Evolutionary conservation across 805 yeast species (phyloP).

Genomic region (Sugiyamaella smithiae): DNA sequence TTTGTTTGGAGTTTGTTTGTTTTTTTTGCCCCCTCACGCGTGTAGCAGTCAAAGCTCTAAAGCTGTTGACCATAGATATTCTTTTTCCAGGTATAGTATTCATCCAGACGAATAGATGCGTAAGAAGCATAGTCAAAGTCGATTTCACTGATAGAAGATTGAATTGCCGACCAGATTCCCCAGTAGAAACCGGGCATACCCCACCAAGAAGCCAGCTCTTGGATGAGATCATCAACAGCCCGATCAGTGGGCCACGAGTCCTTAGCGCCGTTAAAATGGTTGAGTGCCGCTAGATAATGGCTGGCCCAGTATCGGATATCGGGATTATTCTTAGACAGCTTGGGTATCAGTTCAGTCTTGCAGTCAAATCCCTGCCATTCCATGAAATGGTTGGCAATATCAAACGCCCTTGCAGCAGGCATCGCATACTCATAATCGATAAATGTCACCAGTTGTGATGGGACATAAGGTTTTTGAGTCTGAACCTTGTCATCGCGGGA

Average conservation of each 20-base stretch:
- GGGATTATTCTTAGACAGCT: constrained; percentile 43
- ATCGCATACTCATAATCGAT: constrained; percentile 97
- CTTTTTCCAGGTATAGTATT: constrained; percentile 65
- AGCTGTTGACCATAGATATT: constrained; percentile 4
- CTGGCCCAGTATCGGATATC: constrained; percentile 56
- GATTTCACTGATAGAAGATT: constrained; percentile 61
- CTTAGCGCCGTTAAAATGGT: constrained; percentile 13
- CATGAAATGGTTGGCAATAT: constrained; percentile 87
- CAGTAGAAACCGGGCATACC: constrained; percentile 83
- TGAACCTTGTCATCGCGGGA: background rate
- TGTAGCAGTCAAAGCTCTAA: too few relatives aligned
- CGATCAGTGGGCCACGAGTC: constrained; percentile 21
- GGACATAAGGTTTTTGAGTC: constrained; percentile 9
- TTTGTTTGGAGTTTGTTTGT: background rate
- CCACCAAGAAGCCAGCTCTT: constrained; percentile 59
- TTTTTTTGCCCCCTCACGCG: too few relatives aligned
- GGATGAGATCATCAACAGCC: constrained; percentile 45
- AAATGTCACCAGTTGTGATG: constrained; percentile 38
- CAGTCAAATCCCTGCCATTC: constrained; percentile 94
- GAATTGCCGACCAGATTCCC: constrained; percentile 84
- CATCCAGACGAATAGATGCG: constrained; percentile 56
- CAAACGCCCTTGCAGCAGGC: constrained; percentile 83
- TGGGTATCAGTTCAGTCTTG: constrained; percentile 56
- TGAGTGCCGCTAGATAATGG: constrained; percentile 47
- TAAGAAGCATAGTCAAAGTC: constrained; percentile 69